A percentile compares a stretch with the other conserved stretches of the same genome.
phyloP scores from a whole-genome alignment of 202 grass and related monocot species.

The Bolboschoenoplectus hybrid region DNA sequence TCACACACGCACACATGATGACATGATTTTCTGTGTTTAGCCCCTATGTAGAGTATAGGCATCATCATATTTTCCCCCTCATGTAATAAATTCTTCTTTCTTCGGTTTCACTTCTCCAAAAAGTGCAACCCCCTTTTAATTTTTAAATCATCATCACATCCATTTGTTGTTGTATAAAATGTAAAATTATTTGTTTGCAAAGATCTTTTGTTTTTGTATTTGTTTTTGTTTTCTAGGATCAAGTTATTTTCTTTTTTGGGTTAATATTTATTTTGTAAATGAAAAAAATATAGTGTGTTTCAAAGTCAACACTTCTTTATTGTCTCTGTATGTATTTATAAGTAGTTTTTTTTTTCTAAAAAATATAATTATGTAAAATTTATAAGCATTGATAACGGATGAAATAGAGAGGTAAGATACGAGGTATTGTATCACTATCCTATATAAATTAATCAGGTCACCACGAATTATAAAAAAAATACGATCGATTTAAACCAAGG shows the following conservation, averaged over 20 bases:
- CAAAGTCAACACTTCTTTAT: no score
- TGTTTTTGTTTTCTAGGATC: background rate
- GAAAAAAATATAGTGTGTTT: no score
- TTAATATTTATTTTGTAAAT: background rate
- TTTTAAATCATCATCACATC: background rate
- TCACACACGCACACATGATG: background rate
- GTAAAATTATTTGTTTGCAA: background rate
- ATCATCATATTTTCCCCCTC: background rate
- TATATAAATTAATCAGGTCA: no score
- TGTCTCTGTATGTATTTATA: no score
- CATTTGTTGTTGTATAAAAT: background rate
- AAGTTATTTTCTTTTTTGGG: background rate
- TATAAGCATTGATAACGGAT: no score
- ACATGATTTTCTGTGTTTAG: constrained; percentile 8
- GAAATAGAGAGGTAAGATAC: no score
- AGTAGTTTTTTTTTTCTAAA: no score
- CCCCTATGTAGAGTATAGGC: background rate
- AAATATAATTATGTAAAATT: no score
- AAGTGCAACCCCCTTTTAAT: background rate
- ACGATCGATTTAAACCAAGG: no score
- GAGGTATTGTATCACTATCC: no score
- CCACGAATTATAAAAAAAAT: no score
- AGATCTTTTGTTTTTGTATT: background rate
- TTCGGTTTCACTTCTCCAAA: background rate
- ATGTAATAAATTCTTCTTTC: background rate